phyloP scores from a whole-genome alignment of 148 eudicot species.

The Silene conica region DNA sequence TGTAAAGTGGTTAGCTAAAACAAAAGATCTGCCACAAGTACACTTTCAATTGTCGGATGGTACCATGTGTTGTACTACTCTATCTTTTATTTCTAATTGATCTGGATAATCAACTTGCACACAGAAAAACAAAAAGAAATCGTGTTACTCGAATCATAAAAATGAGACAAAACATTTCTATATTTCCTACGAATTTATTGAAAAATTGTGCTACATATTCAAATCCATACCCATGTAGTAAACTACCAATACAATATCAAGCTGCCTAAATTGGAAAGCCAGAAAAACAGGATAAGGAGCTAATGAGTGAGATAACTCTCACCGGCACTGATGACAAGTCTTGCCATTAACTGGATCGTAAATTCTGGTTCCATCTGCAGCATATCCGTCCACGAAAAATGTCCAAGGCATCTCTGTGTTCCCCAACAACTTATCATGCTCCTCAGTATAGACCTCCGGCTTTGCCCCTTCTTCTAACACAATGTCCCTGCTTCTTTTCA shows the following conservation, averaged over 20 bases:
- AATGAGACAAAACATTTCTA: background rate
- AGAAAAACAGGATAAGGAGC: background rate
- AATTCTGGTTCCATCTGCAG: constrained; percentile 62
- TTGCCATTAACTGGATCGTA: constrained; percentile 73
- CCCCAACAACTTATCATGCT: constrained; percentile 83
- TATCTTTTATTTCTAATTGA: background rate
- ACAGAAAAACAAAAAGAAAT: background rate
- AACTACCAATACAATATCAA: background rate
- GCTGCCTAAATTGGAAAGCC: background rate
- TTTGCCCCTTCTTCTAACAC: constrained; percentile 51
- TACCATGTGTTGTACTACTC: background rate
- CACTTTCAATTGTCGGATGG: constrained; percentile 24
- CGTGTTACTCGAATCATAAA: background rate
- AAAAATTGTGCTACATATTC: background rate
- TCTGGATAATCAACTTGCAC: background rate
- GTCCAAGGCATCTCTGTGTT: constrained; percentile 67
- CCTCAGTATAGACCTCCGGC: constrained; percentile 79
- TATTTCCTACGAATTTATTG: background rate
- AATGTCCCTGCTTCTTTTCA: constrained; percentile 21
- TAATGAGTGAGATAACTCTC: constrained; percentile 3
- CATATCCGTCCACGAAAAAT: constrained; percentile 75
- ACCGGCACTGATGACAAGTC: constrained; percentile 99
- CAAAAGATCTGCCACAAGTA: background rate
- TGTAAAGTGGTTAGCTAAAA: background rate
- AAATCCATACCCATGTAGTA: background rate